Conservation (phyloP, 768 basidiomycete genomes). For the Phlebiopsis flavidoalba region DNA sequence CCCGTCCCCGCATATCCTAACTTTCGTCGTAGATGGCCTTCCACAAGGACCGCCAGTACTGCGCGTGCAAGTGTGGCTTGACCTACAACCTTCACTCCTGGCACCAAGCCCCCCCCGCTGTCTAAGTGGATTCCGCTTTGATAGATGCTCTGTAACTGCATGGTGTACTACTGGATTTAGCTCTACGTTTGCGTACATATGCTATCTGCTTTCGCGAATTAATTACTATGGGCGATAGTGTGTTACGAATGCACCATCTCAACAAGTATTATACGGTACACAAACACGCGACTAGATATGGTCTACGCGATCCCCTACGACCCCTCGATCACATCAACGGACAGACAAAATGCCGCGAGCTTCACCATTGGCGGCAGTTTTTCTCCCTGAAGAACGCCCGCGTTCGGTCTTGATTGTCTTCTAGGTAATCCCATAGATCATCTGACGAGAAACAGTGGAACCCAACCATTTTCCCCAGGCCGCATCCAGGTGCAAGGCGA, state of each 20-base stretch:
- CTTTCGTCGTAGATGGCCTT: constrained; percentile 79
- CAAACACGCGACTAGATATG: no score
- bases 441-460: constrained; percentile 4
- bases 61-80: constrained; percentile 85
- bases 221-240: background rate
- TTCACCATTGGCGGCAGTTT: background rate
- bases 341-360: background rate
- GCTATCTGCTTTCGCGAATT: background rate
- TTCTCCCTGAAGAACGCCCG: background rate
- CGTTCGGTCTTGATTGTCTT: background rate
- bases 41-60: constrained; percentile 98
- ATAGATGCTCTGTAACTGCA: background rate
- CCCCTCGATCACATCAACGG: no score
- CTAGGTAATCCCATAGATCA: constrained; percentile 3
- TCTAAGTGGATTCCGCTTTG: constrained; percentile 31
- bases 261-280: no score
- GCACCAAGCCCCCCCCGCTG: constrained; percentile 72
- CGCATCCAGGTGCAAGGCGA: background rate
- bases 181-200: background rate
- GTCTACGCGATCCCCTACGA: no score
- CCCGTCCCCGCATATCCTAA: constrained; percentile 12
- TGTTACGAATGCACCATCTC: no score
- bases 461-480: background rate
- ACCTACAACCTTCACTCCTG: constrained; percentile 80
- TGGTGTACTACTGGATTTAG: background rate